Base-by-base conservation (phyloP, 73 alveolate genomes). In the Breviolum minutum region DNA sequence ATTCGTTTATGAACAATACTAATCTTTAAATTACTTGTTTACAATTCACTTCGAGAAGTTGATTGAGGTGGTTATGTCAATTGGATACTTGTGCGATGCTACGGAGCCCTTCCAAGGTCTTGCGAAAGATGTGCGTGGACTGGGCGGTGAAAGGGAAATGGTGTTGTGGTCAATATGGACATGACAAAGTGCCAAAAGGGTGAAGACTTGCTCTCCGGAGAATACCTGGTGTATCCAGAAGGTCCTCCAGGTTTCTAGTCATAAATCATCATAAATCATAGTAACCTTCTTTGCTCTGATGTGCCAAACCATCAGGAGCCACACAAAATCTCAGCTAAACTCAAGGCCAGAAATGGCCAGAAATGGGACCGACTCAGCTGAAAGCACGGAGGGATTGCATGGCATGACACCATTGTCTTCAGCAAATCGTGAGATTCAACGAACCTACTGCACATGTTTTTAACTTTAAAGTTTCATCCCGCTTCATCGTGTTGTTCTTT, bases 251-350 rank as follows among this genome's bases (percentile, higher is more conserved):
- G 82, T 29, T 29, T 24, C 27, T 29, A 73, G 13, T 5, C 24
- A 19, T 19, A 16, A 40, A 24, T 26, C 30, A 40, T 73, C 82
- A 73, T 40, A 40, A 40, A 40, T 40, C 54, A 40, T 77, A 11
- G 86, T 26, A 60, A 77, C 62, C n/a, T 77, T 63, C n/a, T n/a
- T 29, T 22, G 14, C 62, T 77, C 86, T 32, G 88, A 32, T 48
- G 88, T 80, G 88, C 69, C 29, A 19, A 19, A 80, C 22, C 68
- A 40, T 77, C 86, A 29, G 86, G 88, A 26, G 88, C 54, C 54
- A 22, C 68, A 27, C 88, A 80, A 80, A 80, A 80, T 80, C 88
- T 80, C 68, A 24, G 88, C 86, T 80, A 48, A 32, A 80, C 88
- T 80, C 32, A 80, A 19, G 88, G 88, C 88, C 64, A 80, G 29